Evolutionary conservation across 148 eudicot genomes (phyloP).

Genomic region (Silene conica): DNA sequence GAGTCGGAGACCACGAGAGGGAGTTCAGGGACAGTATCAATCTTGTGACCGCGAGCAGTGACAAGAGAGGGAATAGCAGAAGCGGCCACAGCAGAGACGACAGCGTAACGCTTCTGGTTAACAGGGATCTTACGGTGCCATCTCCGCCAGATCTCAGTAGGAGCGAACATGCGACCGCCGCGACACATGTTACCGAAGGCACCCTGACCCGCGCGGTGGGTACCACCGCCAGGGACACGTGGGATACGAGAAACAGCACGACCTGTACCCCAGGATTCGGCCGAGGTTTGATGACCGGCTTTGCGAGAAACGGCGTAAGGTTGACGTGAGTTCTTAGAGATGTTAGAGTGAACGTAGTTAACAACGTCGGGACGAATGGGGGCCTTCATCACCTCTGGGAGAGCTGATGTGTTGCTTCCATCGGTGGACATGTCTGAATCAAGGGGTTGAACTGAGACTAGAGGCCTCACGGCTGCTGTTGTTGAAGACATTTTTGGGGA

Average conservation of each 20-base stretch:
- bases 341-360: not conserved
- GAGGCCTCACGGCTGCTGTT: not conserved
- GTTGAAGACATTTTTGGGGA: not conserved
- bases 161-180: not conserved
- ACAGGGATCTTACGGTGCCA: not conserved
- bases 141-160: not conserved
- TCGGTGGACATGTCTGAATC: not conserved
- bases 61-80: not conserved
- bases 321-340: not conserved
- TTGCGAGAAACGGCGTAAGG: not conserved
- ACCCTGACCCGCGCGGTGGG: not conserved
- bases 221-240: not conserved
- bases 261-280: not conserved
- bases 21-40: not conserved
- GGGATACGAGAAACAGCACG: not conserved
- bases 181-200: not conserved
- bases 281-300: not conserved
- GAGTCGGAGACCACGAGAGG: not conserved
- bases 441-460: not conserved
- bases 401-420: not conserved
- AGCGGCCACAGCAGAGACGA: not conserved
- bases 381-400: not conserved
- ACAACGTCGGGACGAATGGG: not conserved
- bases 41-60: not conserved
- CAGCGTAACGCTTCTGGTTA: not conserved